Percentiles rank a stretch among this genome's conserved stretches.
These are phyloP conservation scores for Lipomyces starkeyi DNA, from an alignment of 805 yeast species.

Conservation along the genomic window DNA sequence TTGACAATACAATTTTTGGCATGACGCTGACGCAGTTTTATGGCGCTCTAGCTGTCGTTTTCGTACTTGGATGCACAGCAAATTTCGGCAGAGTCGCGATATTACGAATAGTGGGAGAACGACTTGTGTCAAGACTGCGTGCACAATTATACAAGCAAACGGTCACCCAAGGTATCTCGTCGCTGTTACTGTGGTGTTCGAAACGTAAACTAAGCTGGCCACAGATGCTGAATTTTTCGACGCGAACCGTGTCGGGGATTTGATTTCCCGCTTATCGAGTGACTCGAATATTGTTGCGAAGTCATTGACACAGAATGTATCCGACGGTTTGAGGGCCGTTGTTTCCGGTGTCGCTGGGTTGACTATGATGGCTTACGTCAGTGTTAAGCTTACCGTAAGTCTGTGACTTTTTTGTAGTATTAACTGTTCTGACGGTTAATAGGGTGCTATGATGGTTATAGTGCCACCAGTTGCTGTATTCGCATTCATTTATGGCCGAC, in stretches of 20 bases:
- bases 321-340: conserved; percentile 87
- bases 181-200: background rate
- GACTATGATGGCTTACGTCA: conserved; percentile 88
- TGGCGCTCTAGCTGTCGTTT: conserved; percentile 62
- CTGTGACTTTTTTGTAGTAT: background rate
- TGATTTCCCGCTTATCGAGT: conserved; percentile 83
- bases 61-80: conserved; percentile 75
- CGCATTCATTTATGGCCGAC: conserved; percentile 81
- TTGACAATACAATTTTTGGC: conserved; percentile 56
- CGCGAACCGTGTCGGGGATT: conserved; percentile 86
- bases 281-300: conserved; percentile 89
- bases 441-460: conserved; percentile 68
- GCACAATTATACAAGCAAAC: conserved; percentile 76
- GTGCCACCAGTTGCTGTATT: conserved; percentile 84
- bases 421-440: background rate
- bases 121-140: conserved; percentile 82
- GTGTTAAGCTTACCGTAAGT: conserved; percentile 73
- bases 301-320: conserved; percentile 83
- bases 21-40: conserved; percentile 69
- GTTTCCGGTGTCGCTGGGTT: conserved; percentile 86
- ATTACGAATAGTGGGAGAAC: conserved; percentile 81
- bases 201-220: background rate
- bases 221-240: conserved; percentile 88
- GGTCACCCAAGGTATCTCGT: conserved; percentile 58
- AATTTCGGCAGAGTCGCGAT: conserved; percentile 81